Base-by-base conservation (phyloP, 2,329 filamentous ascomycete genomes). In the Bretziella fagacearum region DNA sequence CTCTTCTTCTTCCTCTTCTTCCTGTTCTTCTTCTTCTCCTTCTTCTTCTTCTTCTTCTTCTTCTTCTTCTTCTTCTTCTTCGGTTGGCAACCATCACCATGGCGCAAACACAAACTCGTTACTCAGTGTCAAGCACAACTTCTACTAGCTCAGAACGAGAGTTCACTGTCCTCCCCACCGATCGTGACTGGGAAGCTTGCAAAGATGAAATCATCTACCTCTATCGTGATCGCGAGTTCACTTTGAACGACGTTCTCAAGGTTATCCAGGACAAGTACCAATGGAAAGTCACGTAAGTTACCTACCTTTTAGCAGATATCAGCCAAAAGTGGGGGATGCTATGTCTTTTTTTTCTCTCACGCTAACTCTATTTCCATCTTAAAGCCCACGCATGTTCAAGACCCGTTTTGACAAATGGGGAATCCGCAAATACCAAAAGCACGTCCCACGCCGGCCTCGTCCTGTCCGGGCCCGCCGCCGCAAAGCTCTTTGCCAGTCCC, bases 231-330 rank as follows among this genome's bases (percentile, higher is more conserved):
- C 40, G 42, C 23, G 46, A 51, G 25, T 46, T 36, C n/a, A 44
- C 49, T 7, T 27, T 51, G 10, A 51, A 51, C 17, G 49, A 48
- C 36, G 49, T 51, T 2, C 29, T 48, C 26, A 51, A 48, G 20
- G n/a, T 20, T 3, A 48, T 51, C 13, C 49, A 51, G 27, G 29
- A 44, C 5, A 51, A 42, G 22, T 48, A 51, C 7, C 15, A 11
- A 4, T 51, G 49, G 49, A 51, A 45, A 29, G 49, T 51, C 8
- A 51, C 49, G 49, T 51, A 51, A 45, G 46, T 51, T 27, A 27
- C 32, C 30, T 17, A 13, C 7, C 23, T 13, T 10, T 27, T 30
- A 8, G 29, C 22, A 26, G 22, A n/a, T 23, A 22, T 6, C 33
- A 25, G 4, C 13, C 8, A 30, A 22, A 20, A 29, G 13, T 25